A percentile compares a stretch with the other conserved stretches of the same genome.
phyloP scores from a whole-genome alignment of 2,329 filamentous ascomycete genomes.

The Elsinoe perseae region DNA sequence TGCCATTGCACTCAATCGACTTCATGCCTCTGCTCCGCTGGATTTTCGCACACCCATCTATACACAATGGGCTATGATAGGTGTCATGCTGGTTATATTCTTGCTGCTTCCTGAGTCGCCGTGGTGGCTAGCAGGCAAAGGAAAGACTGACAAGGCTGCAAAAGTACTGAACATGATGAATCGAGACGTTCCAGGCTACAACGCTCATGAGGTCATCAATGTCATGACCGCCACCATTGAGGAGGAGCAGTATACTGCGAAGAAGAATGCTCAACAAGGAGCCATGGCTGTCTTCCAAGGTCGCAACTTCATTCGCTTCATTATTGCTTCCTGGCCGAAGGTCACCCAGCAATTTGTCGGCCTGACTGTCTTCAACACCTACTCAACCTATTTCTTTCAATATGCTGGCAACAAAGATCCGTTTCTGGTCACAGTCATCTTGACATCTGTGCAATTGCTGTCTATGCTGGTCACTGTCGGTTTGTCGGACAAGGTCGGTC shows the following conservation, averaged over 20 bases:
- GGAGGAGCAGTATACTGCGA: constrained; percentile 29
- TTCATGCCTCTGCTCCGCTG: constrained; percentile 26
- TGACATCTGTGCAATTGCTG: constrained; percentile 37
- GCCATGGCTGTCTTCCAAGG: constrained; percentile 33
- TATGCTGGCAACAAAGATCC: constrained; percentile 36
- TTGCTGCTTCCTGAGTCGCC: constrained; percentile 36
- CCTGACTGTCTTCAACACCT: constrained; percentile 34
- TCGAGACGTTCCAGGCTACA: constrained; percentile 28
- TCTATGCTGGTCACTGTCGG: constrained; percentile 35
- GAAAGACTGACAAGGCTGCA: constrained; percentile 23
- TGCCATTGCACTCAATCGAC: constrained; percentile 34
- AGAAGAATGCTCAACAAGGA: constrained; percentile 22
- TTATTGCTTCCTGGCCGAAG: constrained; percentile 36
- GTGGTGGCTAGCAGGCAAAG: constrained; percentile 25
- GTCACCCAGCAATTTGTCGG: constrained; percentile 37
- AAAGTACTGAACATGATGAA: constrained; percentile 28
- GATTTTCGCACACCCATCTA: constrained; percentile 38
- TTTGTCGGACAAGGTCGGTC: constrained; percentile 27
- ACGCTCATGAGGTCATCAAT: constrained; percentile 29
- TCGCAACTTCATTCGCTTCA: constrained; percentile 32
- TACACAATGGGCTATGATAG: constrained; percentile 42
- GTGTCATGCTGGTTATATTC: constrained; percentile 35
- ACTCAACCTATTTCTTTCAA: constrained; percentile 37
- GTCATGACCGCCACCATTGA: constrained; percentile 32
- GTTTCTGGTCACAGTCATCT: constrained; percentile 37